Percentiles rank a stretch among this genome's conserved stretches.
These are phyloP conservation scores for Parafenestella ontariensis DNA, from an alignment of 2,329 filamentous ascomycete species.

Conservation along the genomic window DNA sequence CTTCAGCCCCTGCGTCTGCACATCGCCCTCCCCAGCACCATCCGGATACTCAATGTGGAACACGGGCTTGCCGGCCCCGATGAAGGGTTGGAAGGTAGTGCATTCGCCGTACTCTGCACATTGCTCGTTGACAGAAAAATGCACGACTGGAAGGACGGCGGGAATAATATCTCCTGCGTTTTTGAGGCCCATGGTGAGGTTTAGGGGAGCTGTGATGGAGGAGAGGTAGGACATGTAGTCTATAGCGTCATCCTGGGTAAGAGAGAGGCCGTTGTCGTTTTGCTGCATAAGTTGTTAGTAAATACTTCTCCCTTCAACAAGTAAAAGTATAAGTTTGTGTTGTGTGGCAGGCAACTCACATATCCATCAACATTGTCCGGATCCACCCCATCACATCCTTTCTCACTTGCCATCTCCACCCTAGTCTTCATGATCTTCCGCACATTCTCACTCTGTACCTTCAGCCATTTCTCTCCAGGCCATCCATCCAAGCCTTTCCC, in stretches of 20 bases:
- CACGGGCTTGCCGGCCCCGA: conserved; percentile 68
- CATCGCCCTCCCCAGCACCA: conserved; percentile 45
- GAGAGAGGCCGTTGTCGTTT: conserved; percentile 67
- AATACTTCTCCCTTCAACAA: not conserved
- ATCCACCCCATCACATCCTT: conserved; percentile 73
- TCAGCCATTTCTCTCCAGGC: conserved; percentile 72
- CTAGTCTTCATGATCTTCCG: conserved; percentile 68
- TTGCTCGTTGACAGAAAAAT: conserved; percentile 75
- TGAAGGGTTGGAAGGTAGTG: conserved; percentile 63
- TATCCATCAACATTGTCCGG: conserved; percentile 76
- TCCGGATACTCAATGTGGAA: conserved; percentile 77
- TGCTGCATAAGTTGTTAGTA: conserved; percentile 26
- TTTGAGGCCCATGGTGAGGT: conserved; percentile 71
- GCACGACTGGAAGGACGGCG: conserved; percentile 58
- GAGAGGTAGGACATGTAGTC: conserved; percentile 68
- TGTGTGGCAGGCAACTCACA: conserved; percentile 53
- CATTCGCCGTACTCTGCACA: conserved; percentile 69
- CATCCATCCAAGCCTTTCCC: conserved; percentile 68
- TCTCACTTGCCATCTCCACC: conserved; percentile 64
- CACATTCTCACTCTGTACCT: conserved; percentile 65
- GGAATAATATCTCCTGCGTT: conserved; percentile 69
- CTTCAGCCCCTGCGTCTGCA: conserved; percentile 37
- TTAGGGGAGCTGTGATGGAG: conserved; percentile 58
- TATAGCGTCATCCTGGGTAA: conserved; percentile 65
- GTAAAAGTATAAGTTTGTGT: no score